Evolutionary conservation across 2,329 filamentous ascomycete species (phyloP).

Genomic region (Sporothrix dimorphospora): DNA sequence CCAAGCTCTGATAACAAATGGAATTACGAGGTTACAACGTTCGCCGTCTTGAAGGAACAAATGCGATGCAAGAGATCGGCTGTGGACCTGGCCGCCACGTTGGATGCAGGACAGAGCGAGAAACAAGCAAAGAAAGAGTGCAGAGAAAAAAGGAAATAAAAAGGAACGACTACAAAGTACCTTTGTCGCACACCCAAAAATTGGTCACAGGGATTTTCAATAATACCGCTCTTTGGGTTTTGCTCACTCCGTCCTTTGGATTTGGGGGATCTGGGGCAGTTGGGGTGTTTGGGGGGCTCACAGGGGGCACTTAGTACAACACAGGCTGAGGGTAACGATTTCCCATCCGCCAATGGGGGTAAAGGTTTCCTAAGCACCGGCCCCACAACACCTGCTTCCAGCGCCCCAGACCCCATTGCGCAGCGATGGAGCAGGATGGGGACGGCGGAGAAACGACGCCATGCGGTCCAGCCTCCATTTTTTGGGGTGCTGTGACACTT

Average conservation of each 20-base stretch:
- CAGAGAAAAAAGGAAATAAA: neutral
- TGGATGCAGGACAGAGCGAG: neutral
- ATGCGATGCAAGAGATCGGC: conserved; percentile 6
- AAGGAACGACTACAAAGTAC: neutral
- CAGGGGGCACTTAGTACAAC: neutral
- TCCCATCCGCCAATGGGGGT: conserved; percentile 22
- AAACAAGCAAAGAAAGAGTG: neutral
- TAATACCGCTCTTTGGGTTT: neutral
- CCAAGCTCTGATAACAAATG: neutral
- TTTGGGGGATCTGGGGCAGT: neutral
- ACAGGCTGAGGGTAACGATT: conserved; percentile 18
- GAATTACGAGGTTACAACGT: neutral
- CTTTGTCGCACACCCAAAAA: neutral
- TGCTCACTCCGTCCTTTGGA: neutral
- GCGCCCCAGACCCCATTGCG: too few species aligned
- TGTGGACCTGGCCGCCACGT: neutral
- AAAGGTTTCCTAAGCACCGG: conserved; percentile 24
- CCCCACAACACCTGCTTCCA: neutral
- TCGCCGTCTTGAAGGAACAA: neutral
- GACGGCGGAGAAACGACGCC: neutral
- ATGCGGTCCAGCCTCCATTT: conserved; percentile 8
- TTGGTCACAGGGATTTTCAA: conserved; percentile 8
- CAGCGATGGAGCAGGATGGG: conserved; percentile 1
- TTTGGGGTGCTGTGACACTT: conserved; percentile 20
- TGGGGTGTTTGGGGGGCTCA: neutral